Conservation (phyloP, 306 rosid genomes). For the Ormosia semicastrata region DNA sequence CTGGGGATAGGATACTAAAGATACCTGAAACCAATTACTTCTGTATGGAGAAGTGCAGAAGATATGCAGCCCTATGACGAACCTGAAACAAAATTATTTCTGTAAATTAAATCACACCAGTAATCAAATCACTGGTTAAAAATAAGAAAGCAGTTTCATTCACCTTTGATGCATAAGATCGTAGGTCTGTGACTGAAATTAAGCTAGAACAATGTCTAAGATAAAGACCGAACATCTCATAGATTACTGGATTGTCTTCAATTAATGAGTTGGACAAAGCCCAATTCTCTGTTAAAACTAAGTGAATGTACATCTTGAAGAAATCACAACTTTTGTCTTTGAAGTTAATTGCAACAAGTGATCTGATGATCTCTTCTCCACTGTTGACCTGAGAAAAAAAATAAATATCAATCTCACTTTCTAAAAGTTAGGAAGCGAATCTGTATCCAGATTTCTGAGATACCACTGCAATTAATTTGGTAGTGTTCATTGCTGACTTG, state of each 20-base stretch:
- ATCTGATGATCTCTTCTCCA: slow-evolving; percentile 59
- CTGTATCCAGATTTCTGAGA: neutral
- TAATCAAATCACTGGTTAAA: neutral
- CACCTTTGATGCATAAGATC: slow-evolving; percentile 84
- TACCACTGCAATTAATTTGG: neutral
- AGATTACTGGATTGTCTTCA: slow-evolving; percentile 43
- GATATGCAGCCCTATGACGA: slow-evolving; percentile 79
- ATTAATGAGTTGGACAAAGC: slow-evolving; percentile 43
- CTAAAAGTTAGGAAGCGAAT: neutral
- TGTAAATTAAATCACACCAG: neutral
- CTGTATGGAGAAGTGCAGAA: slow-evolving; percentile 59
- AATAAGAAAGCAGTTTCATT: slow-evolving; percentile 20
- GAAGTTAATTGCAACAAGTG: slow-evolving; percentile 52
- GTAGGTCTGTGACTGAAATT: slow-evolving; percentile 74
- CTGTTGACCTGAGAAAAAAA: slow-evolving; percentile 49
- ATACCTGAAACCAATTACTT: slow-evolving; percentile 35
- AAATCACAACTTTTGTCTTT: slow-evolving; percentile 72
- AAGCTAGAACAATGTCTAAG: slow-evolving; percentile 69
- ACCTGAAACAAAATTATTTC: slow-evolving; percentile 50
- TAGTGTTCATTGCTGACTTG: neutral
- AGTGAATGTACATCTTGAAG: slow-evolving; percentile 69
- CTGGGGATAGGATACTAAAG: neutral
- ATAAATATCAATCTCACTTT: neutral
- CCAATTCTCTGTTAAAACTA: slow-evolving; percentile 84
- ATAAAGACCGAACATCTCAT: slow-evolving; percentile 64